phyloP scores from a whole-genome alignment of 129 eudicot species.

The Flaveria robusta region DNA sequence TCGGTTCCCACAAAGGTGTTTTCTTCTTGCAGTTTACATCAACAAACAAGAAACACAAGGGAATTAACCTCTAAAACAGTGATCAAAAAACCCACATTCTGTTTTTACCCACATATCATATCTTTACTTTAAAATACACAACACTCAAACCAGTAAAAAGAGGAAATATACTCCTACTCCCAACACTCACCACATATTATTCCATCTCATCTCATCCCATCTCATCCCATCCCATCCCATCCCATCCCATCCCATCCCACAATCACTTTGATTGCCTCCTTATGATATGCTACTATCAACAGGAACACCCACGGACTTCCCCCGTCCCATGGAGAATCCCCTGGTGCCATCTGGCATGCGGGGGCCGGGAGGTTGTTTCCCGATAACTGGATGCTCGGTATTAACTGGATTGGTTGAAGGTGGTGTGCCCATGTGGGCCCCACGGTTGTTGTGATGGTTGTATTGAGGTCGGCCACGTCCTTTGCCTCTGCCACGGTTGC shows the following conservation, averaged over 20 bases:
- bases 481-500: conserved; percentile 61
- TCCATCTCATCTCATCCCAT: conserved; percentile 23
- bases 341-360: conserved; percentile 99
- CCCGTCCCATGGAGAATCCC: conserved; percentile 95
- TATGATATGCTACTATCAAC: conserved; percentile 28
- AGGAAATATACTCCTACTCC: conserved; percentile 15
- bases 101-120: conserved; percentile 33
- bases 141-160: conserved; percentile 16
- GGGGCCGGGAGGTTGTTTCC: conserved; percentile 78
- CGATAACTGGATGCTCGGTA: conserved; percentile 37
- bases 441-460: conserved; percentile 46
- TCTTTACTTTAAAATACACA: conserved; percentile 40
- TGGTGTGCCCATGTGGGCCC: conserved; percentile 46
- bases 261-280: conserved; percentile 14
- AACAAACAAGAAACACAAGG: conserved; percentile 35
- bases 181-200: conserved; percentile 26
- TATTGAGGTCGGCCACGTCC: conserved; percentile 77
- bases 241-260: not conserved
- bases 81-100: conserved; percentile 16
- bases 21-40: conserved; percentile 31
- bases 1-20: conserved; percentile 15
- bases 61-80: conserved; percentile 26
- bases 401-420: conserved; percentile 33
- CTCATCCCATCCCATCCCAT: conserved; percentile 7
- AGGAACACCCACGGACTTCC: conserved; percentile 53